Conservation (phyloP, 1,139 yeast species). For the Nakaseomyces kungkrabaensis region DNA sequence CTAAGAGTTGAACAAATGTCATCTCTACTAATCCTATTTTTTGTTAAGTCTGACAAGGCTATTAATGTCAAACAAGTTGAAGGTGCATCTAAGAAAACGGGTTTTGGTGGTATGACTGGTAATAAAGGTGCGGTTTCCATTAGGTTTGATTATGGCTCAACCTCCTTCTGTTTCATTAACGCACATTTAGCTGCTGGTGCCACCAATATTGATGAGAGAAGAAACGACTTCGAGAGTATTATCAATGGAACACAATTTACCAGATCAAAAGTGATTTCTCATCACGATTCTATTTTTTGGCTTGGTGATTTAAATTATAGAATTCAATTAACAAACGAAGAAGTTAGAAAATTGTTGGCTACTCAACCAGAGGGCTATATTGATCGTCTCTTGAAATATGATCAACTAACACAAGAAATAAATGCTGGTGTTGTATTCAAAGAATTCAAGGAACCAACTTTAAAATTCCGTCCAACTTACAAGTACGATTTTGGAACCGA, state of each 20-base stretch:
- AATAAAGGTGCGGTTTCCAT: constrained; percentile 93
- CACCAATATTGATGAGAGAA: constrained; percentile 65
- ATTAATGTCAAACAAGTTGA: constrained; percentile 54
- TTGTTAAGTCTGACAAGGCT: constrained; percentile 49
- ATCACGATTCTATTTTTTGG: constrained; percentile 83
- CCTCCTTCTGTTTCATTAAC: constrained; percentile 68
- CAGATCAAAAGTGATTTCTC: constrained; percentile 44
- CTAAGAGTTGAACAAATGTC: constrained; percentile 83
- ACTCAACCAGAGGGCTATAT: constrained; percentile 41
- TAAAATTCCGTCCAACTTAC: constrained; percentile 80
- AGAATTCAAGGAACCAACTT: constrained; percentile 66
- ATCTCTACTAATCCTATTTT: constrained; percentile 63
- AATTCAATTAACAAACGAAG: constrained; percentile 57
- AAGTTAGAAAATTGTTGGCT: constrained; percentile 39
- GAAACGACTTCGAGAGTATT: constrained; percentile 68
- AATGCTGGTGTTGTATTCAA: constrained; percentile 62
- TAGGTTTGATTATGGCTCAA: constrained; percentile 67
- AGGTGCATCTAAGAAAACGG: constrained; percentile 81
- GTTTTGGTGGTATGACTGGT: constrained; percentile 90
- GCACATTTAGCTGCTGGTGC: constrained; percentile 93
- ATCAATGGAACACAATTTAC: constrained; percentile 36
- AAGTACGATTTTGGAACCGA: constrained; percentile 80
- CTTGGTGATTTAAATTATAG: constrained; percentile 91
- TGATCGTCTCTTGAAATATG: constrained; percentile 50
- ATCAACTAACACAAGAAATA: constrained; percentile 70